Base-by-base conservation (phyloP, 2,329 filamentous ascomycete species). In the Nothopassalora personata region DNA sequence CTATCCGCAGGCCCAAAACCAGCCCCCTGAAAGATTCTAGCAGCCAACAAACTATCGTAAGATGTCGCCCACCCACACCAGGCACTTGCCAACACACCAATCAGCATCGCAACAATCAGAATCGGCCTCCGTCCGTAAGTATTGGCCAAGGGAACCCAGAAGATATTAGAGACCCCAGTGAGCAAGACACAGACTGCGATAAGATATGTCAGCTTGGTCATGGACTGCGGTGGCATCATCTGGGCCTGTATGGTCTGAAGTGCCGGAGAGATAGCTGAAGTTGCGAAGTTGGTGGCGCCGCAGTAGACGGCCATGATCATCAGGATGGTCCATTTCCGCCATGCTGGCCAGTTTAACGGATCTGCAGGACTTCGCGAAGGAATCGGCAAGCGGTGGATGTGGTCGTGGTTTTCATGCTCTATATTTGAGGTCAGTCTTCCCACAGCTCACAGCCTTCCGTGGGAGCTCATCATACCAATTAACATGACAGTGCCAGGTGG, bases 141-240 rank as follows among this genome's bases (percentile, higher is more conserved):
- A 46, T 77, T 76, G 2, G 74, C 68, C 11, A 77, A 53, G 1
- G 76, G 76, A 4, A 77, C 73, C 75, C 74, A 77, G 62, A 70
- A 71, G 56, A 77, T 59, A 56, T 78, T 77, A 0, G 72, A 71
- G 5, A 64, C 67, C 1, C 75, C 75, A 7, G 74, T 56, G 62
- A 76, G 70, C 6, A 78, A 66, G 10, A 73, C 67, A 48, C 76
- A 77, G 52, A 68, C 73, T 2, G 75, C 72, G 18, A 74, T 65
- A 13, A 77, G 64, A 43, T 76, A 70, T 4, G 70, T 71, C 23
- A 78, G 64, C 30, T 66, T 58, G 1, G 67, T 66, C 56, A 75
- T 73, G 1, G 64, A 53, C 66, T 9, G 71, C 61, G 13, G 69
- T 65, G 5, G 74, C 68, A 18, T 67, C 67, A 28, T 69, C 67